phyloP scores from a whole-genome alignment of 2,329 filamentous ascomycete species.

The Dactylellina parvicollis region DNA sequence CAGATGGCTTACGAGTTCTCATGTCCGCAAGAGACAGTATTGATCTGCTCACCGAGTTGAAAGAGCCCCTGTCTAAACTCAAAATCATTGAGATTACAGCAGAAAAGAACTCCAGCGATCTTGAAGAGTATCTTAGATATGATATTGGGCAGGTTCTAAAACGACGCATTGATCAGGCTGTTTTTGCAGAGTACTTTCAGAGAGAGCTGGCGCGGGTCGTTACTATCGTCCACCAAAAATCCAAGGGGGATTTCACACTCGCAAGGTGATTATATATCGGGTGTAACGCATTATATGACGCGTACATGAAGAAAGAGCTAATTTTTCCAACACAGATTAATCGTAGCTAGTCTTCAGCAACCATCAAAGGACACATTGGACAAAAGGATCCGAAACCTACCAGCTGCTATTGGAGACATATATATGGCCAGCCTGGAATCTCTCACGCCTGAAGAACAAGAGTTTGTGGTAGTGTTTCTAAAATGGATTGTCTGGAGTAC shows the following conservation, averaged over 20 bases:
- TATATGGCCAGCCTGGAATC: slow-evolving; percentile 33
- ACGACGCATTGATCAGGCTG: slow-evolving; percentile 11
- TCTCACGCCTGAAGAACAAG: slow-evolving; percentile 25
- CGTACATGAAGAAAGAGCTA: neutral
- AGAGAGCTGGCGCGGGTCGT: slow-evolving; percentile 25
- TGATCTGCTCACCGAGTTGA: slow-evolving; percentile 13
- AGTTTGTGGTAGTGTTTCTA: slow-evolving; percentile 16
- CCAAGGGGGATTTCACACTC: slow-evolving; percentile 43
- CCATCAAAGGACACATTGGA: slow-evolving; percentile 33
- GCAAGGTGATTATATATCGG: neutral
- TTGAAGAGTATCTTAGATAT: slow-evolving; percentile 14
- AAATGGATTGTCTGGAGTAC: slow-evolving; percentile 44
- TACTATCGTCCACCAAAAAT: slow-evolving; percentile 27
- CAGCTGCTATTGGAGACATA: slow-evolving; percentile 37
- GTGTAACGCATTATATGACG: neutral
- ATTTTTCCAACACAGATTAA: neutral
- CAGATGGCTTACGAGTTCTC: slow-evolving; percentile 13
- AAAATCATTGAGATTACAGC: slow-evolving; percentile 30
- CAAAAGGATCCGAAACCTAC: slow-evolving; percentile 20
- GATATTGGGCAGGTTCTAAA: slow-evolving; percentile 7
- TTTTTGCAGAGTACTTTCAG: slow-evolving; percentile 4
- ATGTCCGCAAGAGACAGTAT: slow-evolving; percentile 29
- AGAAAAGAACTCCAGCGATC: slow-evolving; percentile 33
- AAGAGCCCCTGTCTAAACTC: neutral
- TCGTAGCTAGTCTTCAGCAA: slow-evolving; percentile 32